phyloP scores from a whole-genome alignment of 306 rosid genomes.

The Crotalaria pallida region DNA sequence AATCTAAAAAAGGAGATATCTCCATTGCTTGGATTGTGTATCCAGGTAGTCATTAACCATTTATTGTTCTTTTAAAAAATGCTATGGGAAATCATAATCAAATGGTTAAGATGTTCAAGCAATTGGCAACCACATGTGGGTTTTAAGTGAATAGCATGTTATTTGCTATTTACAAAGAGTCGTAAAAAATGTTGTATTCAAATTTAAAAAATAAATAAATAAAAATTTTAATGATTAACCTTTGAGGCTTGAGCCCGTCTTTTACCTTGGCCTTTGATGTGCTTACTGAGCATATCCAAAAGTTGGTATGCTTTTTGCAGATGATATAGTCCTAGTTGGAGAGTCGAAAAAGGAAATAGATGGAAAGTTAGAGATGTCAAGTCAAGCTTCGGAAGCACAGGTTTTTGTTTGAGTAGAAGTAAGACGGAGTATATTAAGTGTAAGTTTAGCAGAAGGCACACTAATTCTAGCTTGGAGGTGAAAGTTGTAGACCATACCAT shows the following conservation, averaged over 20 bases:
- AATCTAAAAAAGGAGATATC: conserved; percentile 98
- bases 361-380: too few species aligned
- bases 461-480: too few species aligned
- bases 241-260: too few species aligned
- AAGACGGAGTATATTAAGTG: too few species aligned
- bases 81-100: neutral
- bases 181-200: neutral
- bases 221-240: neutral
- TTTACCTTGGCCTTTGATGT: too few species aligned
- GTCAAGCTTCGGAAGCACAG: too few species aligned
- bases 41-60: conserved; percentile 58
- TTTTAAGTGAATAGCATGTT: conserved; percentile 1
- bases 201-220: neutral
- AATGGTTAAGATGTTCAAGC: neutral
- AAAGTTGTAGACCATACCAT: too few species aligned
- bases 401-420: neutral
- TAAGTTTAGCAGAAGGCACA: too few species aligned
- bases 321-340: too few species aligned
- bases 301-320: too few species aligned
- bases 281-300: too few species aligned
- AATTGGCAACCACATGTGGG: neutral
- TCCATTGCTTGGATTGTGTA: conserved; percentile 91
- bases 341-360: too few species aligned
- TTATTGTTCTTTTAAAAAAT: neutral
- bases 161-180: neutral